These are phyloP conservation scores for Sedum album DNA, from an alignment of 164 flowering plant species.

Conservation along the genomic window DNA sequence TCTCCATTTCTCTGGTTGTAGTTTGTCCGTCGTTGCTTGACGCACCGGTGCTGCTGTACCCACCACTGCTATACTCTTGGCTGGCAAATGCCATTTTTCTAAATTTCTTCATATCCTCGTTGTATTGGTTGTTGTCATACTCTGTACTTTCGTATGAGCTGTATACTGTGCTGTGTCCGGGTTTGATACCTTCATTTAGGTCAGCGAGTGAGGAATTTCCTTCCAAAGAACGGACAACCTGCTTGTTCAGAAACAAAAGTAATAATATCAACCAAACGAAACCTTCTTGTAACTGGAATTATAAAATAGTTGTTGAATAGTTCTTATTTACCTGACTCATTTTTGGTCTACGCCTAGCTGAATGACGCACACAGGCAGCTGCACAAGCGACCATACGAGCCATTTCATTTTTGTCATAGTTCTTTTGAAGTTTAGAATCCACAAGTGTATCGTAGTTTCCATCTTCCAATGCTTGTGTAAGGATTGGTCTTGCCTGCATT, in stretches of 20 bases:
- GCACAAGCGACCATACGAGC: constrained; percentile 49
- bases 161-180: constrained; percentile 30
- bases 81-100: constrained; percentile 37
- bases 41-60: constrained; percentile 35
- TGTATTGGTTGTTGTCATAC: constrained; percentile 25
- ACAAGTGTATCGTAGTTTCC: constrained; percentile 29
- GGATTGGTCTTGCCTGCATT: constrained; percentile 44
- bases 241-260: constrained; percentile 10
- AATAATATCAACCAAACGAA: neutral
- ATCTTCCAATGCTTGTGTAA: constrained; percentile 33
- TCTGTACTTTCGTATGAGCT: constrained; percentile 31
- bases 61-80: constrained; percentile 31
- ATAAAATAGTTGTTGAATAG: neutral
- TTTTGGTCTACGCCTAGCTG: constrained; percentile 37
- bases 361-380: constrained; percentile 46
- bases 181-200: constrained; percentile 23
- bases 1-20: constrained; percentile 34
- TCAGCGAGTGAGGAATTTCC: constrained; percentile 28
- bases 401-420: constrained; percentile 39
- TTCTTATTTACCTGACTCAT: constrained; percentile 47
- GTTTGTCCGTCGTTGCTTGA: constrained; percentile 36
- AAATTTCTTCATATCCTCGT: constrained; percentile 42
- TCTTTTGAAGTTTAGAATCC: constrained; percentile 39
- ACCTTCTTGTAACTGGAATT: neutral
- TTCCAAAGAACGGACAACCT: constrained; percentile 40